Evolutionary conservation across 1,284 basidiomycete species (phyloP).

Genomic region (Boletus hoseneyae): DNA sequence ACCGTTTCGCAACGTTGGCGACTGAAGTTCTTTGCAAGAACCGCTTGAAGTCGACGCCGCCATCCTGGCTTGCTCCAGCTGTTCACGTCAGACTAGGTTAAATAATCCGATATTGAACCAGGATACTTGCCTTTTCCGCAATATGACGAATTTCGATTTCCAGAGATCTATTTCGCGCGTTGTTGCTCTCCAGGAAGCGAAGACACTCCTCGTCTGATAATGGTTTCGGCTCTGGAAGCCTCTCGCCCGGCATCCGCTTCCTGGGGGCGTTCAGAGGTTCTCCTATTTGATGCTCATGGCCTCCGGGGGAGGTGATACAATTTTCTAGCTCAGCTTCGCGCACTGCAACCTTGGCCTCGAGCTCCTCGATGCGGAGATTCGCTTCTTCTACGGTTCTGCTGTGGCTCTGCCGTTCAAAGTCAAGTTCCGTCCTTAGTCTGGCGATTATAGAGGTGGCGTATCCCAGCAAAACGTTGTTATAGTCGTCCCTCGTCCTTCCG

Average conservation of each 20-base stretch:
- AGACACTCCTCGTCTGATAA: conserved; percentile 40
- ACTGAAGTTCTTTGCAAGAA: background rate
- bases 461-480: conserved; percentile 24
- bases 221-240: conserved; percentile 14
- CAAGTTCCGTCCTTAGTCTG: conserved; percentile 41
- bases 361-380: conserved; percentile 41
- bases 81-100: background rate
- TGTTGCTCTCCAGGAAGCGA: conserved; percentile 38
- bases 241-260: background rate
- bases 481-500: background rate
- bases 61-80: conserved; percentile 26
- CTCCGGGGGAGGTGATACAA: conserved; percentile 21
- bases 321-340: conserved; percentile 53
- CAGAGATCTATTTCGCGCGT: conserved; percentile 41
- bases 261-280: background rate
- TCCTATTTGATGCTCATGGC: background rate
- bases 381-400: conserved; percentile 37
- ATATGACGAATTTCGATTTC: conserved; percentile 46
- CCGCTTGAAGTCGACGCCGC: background rate
- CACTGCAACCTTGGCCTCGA: conserved; percentile 53
- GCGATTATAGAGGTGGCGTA: conserved; percentile 46
- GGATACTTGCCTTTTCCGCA: conserved; percentile 35
- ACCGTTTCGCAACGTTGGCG: background rate
- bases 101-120: background rate
- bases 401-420: conserved; percentile 45